Percentiles rank a stretch among this genome's conserved stretches.
Conservation (phyloP, 306 rosid species). For the Pterocarpus santalinus region DNA sequence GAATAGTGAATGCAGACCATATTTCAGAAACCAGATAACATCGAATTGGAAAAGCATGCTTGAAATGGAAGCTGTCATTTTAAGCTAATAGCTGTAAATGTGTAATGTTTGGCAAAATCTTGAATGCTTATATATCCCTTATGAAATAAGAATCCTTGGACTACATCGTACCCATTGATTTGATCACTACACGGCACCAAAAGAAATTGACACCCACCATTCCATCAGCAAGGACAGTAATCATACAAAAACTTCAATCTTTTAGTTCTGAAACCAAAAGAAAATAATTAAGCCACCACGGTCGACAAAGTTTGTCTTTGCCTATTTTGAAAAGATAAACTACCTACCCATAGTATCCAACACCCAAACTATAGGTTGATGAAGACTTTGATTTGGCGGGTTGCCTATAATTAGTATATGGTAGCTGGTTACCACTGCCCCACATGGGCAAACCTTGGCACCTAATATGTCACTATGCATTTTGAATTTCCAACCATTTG, state of each 20-base stretch:
- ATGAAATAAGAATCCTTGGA: conserved; percentile 21
- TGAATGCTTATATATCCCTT: neutral
- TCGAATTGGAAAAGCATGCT: neutral
- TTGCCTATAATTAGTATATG: conserved; percentile 7
- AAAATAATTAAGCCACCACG: neutral
- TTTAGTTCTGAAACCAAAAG: neutral
- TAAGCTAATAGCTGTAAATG: conserved; percentile 18
- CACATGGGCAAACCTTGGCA: too few species aligned
- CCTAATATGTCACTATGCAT: neutral
- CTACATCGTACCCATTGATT: neutral
- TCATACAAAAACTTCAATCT: neutral
- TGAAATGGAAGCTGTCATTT: neutral
- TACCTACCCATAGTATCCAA: neutral
- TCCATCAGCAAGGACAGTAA: neutral
- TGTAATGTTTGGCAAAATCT: conserved; percentile 1
- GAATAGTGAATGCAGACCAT: neutral
- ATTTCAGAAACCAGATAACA: neutral
- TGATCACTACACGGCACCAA: conserved; percentile 16
- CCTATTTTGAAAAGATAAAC: neutral
- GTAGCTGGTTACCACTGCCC: neutral
- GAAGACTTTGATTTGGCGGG: conserved; percentile 12
- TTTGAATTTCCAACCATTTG: conserved; percentile 1
- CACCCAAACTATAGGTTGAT: neutral
- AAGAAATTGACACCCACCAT: neutral
- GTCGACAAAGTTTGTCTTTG: neutral